Conservation (phyloP, 2,329 filamentous ascomycete species). For the Bisporella sp. region DNA sequence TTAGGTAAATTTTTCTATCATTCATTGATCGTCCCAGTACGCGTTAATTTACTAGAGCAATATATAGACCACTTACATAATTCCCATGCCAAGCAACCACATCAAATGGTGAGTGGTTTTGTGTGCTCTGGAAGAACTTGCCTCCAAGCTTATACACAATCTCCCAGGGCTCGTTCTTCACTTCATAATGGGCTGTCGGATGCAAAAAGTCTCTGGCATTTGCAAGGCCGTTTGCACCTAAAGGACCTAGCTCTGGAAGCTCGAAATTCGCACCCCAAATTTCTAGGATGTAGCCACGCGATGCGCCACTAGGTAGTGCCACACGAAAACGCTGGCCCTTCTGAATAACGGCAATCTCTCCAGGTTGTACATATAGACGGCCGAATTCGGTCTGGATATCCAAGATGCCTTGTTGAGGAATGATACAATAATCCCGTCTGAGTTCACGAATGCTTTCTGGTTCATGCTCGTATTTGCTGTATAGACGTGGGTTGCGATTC, state of each 20-base stretch:
- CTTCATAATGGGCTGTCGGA: conserved; percentile 46
- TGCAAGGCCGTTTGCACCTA: conserved; percentile 58
- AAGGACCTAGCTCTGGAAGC: conserved; percentile 64
- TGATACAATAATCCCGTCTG: conserved; percentile 66
- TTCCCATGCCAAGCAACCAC: conserved; percentile 75
- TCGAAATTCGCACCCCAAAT: conserved; percentile 66
- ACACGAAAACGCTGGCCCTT: conserved; percentile 70
- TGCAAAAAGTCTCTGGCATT: conserved; percentile 58
- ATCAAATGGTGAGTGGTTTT: conserved; percentile 67
- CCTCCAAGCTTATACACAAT: conserved; percentile 54
- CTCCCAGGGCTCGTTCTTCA: conserved; percentile 31
- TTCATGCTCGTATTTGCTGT: conserved; percentile 40
- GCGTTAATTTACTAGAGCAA: no score
- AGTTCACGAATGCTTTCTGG: conserved; percentile 40
- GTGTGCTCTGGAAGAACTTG: conserved; percentile 54
- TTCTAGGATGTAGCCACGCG: conserved; percentile 69
- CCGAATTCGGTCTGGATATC: conserved; percentile 76
- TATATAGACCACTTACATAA: conserved; percentile 10
- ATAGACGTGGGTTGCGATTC: conserved; percentile 43
- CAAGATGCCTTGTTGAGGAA: conserved; percentile 65
- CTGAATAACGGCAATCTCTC: conserved; percentile 72
- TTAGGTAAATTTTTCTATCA: no score
- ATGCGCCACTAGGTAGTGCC: conserved; percentile 51
- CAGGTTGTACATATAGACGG: conserved; percentile 65
- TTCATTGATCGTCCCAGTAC: no score